phyloP scores from a whole-genome alignment of 805 yeast species.

The Lachancea meyersii region DNA sequence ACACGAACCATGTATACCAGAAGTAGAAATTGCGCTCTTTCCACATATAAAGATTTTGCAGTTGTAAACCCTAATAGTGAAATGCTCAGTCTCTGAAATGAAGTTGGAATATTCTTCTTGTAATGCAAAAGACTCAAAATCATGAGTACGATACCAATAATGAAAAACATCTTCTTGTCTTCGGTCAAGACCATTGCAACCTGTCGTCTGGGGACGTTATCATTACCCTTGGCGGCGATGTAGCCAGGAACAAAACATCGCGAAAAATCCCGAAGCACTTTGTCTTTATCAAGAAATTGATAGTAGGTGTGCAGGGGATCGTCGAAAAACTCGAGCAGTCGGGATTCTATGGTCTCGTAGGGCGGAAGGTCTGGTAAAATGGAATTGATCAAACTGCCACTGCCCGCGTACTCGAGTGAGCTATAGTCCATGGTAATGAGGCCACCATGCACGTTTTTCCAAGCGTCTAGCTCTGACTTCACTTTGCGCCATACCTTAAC shows the following conservation, averaged over 20 bases:
- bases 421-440: conserved; percentile 17
- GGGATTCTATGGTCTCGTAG: conserved; percentile 1
- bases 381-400: conserved; percentile 3
- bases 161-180: conserved; percentile 24
- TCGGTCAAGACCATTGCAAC: conserved; percentile 1
- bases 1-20: conserved; percentile 16
- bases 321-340: conserved; percentile 4
- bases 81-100: conserved; percentile 18
- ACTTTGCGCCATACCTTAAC: conserved; percentile 24
- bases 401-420: conserved; percentile 8
- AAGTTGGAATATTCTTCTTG: conserved; percentile 14
- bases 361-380: conserved; percentile 7
- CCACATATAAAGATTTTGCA: conserved; percentile 24
- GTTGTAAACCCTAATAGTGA: conserved; percentile 25
- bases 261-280: conserved; percentile 4
- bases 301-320: conserved; percentile 7
- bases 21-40: conserved; percentile 26
- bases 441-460: conserved; percentile 17
- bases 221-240: not conserved
- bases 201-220: not conserved
- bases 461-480: conserved; percentile 20
- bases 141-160: conserved; percentile 24
- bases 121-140: conserved; percentile 19
- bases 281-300: conserved; percentile 5
- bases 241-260: conserved; percentile 5